Base-by-base conservation (phyloP, 805 yeast genomes). In the Yarrowia yakushimensis region DNA sequence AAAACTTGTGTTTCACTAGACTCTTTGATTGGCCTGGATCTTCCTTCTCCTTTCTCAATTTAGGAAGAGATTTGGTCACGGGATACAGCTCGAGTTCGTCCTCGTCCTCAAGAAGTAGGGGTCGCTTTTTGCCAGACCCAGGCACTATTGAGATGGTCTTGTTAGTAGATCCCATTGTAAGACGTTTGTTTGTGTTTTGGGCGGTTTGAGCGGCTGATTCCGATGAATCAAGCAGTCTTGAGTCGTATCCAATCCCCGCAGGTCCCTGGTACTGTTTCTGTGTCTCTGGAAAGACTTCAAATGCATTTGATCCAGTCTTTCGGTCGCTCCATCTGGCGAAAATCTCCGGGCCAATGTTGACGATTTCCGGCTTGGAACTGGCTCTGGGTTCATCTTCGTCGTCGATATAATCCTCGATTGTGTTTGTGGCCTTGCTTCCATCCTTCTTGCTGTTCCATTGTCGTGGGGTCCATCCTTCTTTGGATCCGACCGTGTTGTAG, bases 401-500 rank as follows among this genome's bases (percentile, higher is more conserved):
- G 65, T 73, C 76, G 73, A 73, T 71, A 37, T 67, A 73, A 52
- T 73, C 74, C 34, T 72, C 72, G 67, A 65, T 15, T 66, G 63
- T 42, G 65, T 36, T 33, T 41, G 36, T 22, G 52, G 62, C 50
- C 20, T 42, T 20, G 63, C 65, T 37, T 60, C 55, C 12, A 46
- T 63, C 20, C 37, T 57, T 72, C 60, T 6, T 71, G 64, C 25
- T 63, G 57, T 55, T 67, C 71, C 45, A 65, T 34, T 36, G 67
- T 62, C 36, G 37, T 4, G 75, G 75, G 5, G 67, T 65, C 74
- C 75, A 72, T 22, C 75, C 75, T 63, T 73, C 74, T 31, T 70
- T 69, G 11, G 75, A 70, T 6, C 75, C 76, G 3, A 72, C 76
- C 7, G 74, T 65, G 39, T 73, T 71, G 68, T 64, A 68, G 55